phyloP scores from a whole-genome alignment of 2,329 filamentous ascomycete species.

The Pestalotiopsis sp. region DNA sequence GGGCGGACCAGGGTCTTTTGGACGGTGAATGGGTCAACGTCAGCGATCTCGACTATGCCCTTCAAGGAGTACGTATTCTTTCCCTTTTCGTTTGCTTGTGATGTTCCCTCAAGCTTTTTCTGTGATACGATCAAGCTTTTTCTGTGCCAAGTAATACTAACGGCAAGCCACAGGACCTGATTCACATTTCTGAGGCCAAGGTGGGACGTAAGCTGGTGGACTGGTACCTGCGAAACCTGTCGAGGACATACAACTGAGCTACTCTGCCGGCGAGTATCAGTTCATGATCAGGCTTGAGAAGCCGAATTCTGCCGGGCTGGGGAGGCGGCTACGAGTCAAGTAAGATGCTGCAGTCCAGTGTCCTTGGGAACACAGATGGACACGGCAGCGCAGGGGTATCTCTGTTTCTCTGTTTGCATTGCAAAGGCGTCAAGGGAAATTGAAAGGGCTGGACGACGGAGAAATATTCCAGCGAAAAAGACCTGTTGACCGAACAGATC shows the following conservation, averaged over 20 bases:
- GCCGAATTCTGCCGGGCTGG: neutral
- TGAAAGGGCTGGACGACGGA: slow-evolving; percentile 25
- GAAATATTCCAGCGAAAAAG: slow-evolving; percentile 17
- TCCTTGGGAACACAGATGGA: slow-evolving; percentile 7
- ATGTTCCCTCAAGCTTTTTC: slow-evolving; percentile 18
- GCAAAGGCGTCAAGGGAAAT: slow-evolving; percentile 39
- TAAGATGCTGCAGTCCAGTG: neutral
- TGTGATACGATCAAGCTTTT: slow-evolving; percentile 27
- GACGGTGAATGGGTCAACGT: slow-evolving; percentile 93
- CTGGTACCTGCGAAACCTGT: slow-evolving; percentile 98
- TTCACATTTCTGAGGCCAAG: slow-evolving; percentile 99
- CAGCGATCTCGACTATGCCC: slow-evolving; percentile 94
- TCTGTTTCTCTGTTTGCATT: slow-evolving; percentile 40
- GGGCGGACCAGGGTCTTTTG: slow-evolving; percentile 85
- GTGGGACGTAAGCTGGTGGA: slow-evolving; percentile 95
- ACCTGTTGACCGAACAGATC: slow-evolving; percentile 5
- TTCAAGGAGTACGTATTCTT: slow-evolving; percentile 77
- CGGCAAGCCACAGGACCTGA: slow-evolving; percentile 70
- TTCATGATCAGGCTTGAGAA: neutral
- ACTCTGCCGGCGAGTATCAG: neutral
- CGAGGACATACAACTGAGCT: slow-evolving; percentile 80
- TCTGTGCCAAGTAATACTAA: slow-evolving; percentile 27
- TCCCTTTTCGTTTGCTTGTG: slow-evolving; percentile 1
- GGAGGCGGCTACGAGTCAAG: neutral
- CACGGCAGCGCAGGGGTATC: slow-evolving; percentile 26